Conservation (phyloP, 139 green algal genomes). For the Chlorella sp. region DNA sequence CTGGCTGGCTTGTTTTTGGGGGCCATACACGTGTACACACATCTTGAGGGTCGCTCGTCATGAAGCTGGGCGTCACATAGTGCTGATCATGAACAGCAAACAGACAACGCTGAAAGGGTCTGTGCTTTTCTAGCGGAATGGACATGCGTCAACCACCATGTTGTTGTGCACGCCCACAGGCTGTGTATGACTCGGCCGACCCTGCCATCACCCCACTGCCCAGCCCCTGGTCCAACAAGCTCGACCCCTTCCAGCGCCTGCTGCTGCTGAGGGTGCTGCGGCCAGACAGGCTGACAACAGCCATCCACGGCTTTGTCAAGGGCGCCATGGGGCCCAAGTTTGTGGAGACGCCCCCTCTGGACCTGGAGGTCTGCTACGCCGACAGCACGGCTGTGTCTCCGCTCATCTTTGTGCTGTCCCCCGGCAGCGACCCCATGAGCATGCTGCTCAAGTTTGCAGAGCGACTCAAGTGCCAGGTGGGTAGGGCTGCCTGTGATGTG, state of each 20-base stretch:
- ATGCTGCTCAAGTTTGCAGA: slow-evolving; percentile 58
- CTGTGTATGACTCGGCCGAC: slow-evolving; percentile 47
- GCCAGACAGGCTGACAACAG: slow-evolving; percentile 61
- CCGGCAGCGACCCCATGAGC: slow-evolving; percentile 36
- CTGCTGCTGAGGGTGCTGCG: slow-evolving; percentile 45
- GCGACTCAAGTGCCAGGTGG: slow-evolving; percentile 23
- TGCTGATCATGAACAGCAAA: too few species aligned
- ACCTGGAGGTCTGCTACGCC: slow-evolving; percentile 53
- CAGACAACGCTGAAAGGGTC: too few species aligned
- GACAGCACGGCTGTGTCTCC: slow-evolving; percentile 48
- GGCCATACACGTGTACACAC: too few species aligned
- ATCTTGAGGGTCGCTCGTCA: too few species aligned
- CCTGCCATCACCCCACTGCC: slow-evolving; percentile 30
- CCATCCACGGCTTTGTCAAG: slow-evolving; percentile 41
- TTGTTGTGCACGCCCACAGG: too few species aligned
- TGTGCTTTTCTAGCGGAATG: too few species aligned
- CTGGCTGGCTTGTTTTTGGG: too few species aligned
- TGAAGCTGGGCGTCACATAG: too few species aligned
- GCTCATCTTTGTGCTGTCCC: slow-evolving; percentile 68
- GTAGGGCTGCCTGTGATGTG: background rate
- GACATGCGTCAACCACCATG: too few species aligned
- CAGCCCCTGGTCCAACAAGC: slow-evolving; percentile 28
- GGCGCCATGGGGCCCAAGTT: slow-evolving; percentile 55
- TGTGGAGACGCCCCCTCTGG: slow-evolving; percentile 56
- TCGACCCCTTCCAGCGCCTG: slow-evolving; percentile 49